phyloP scores from a whole-genome alignment of 441 rosid species.

The Gossypium schwendimanii region DNA sequence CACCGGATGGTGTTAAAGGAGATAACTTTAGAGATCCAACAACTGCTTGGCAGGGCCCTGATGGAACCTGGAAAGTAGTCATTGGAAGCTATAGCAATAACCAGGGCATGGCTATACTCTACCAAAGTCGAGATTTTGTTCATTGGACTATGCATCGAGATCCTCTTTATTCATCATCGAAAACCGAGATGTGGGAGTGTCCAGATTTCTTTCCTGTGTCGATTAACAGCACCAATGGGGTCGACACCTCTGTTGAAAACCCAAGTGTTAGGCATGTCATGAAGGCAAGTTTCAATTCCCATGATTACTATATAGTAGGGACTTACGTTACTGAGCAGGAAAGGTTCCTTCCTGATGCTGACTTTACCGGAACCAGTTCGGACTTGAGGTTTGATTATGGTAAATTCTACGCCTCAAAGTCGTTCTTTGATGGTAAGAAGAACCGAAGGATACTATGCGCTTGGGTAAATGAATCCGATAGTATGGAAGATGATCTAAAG shows the following conservation, averaged over 20 bases:
- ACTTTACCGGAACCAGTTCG: conserved; percentile 21
- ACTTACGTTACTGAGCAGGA: conserved; percentile 27
- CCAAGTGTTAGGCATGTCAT: conserved; percentile 33
- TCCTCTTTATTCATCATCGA: conserved; percentile 30
- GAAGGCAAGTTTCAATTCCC: conserved; percentile 30
- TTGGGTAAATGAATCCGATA: conserved; percentile 49
- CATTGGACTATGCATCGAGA: conserved; percentile 26
- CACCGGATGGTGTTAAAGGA: conserved; percentile 26
- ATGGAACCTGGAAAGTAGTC: conserved; percentile 40
- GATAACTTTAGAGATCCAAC: conserved; percentile 49
- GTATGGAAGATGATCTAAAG: conserved; percentile 24
- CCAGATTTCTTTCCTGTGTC: conserved; percentile 48
- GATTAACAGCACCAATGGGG: conserved; percentile 25
- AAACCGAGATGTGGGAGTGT: conserved; percentile 46
- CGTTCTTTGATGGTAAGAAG: conserved; percentile 35
- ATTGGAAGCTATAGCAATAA: conserved; percentile 30
- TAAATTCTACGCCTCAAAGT: conserved; percentile 47
- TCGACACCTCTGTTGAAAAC: conserved; percentile 30
- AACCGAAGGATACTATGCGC: conserved; percentile 38
- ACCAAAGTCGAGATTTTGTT: conserved; percentile 37
- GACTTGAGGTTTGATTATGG: conserved; percentile 44
- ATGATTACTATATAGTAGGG: conserved; percentile 37
- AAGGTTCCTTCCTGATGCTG: conserved; percentile 27
- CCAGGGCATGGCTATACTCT: conserved; percentile 34
- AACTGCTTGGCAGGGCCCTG: conserved; percentile 44